Percentiles rank a stretch among this genome's conserved stretches.
These are phyloP conservation scores for Bathelium albidoporum DNA, from an alignment of 495 filamentous ascomycete genomes.

Conservation along the genomic window DNA sequence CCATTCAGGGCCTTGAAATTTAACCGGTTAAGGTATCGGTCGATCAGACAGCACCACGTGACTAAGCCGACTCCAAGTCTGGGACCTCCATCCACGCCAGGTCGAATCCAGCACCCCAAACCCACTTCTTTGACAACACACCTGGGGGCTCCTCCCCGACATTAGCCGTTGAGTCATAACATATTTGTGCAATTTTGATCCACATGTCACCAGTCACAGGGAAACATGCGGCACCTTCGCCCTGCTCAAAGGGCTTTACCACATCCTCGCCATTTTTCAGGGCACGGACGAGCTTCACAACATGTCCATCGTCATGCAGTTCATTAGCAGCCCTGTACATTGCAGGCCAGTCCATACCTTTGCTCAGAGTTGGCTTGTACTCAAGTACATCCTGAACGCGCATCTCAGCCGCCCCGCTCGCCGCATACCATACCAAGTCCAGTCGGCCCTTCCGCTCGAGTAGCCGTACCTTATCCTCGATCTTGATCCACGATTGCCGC, in stretches of 20 bases:
- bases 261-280: slow-evolving; percentile 29
- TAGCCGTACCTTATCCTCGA: slow-evolving; percentile 23
- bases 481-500: slow-evolving; percentile 17
- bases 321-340: slow-evolving; percentile 25
- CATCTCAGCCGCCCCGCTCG: slow-evolving; percentile 19
- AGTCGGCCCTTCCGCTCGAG: slow-evolving; percentile 33
- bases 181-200: slow-evolving; percentile 31
- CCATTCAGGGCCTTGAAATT: too few relatives aligned
- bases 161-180: slow-evolving; percentile 18
- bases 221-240: slow-evolving; percentile 12
- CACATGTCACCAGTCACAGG: slow-evolving; percentile 27
- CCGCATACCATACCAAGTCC: slow-evolving; percentile 33
- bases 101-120: slow-evolving; percentile 3
- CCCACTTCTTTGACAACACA: slow-evolving; percentile 2
- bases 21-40: too few relatives aligned
- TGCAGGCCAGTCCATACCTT: slow-evolving; percentile 23
- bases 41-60: too few relatives aligned
- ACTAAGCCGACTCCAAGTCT: too few relatives aligned
- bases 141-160: not conserved
- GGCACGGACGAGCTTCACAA: slow-evolving; percentile 31
- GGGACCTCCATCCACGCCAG: slow-evolving; percentile 1
- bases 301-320: slow-evolving; percentile 34
- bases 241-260: slow-evolving; percentile 18
- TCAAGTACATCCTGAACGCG: slow-evolving; percentile 11
- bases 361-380: slow-evolving; percentile 10